These are phyloP conservation scores for Yamadazyma tumulicola DNA, from an alignment of 805 yeast genomes.

Conservation along the genomic window DNA sequence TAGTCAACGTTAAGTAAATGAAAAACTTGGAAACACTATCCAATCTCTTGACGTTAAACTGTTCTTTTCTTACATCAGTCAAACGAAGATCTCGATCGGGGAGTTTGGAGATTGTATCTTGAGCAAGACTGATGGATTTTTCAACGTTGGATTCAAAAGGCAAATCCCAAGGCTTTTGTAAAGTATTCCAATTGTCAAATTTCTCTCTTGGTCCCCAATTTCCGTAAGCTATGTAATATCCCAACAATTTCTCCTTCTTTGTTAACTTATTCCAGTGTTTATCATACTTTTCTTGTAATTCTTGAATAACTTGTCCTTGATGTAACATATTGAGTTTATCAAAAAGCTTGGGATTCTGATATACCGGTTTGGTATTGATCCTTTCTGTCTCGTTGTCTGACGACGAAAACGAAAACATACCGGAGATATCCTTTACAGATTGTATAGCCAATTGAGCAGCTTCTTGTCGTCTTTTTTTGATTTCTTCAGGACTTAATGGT, in stretches of 20 bases:
- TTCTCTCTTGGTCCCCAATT: constrained; percentile 68
- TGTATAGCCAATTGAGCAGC: constrained; percentile 39
- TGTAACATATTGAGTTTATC: constrained; percentile 41
- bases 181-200: constrained; percentile 41
- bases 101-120: constrained; percentile 28
- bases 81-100: constrained; percentile 41
- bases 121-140: constrained; percentile 21
- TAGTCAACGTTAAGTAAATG: constrained; percentile 44
- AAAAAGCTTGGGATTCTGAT: constrained; percentile 33
- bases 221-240: constrained; percentile 64
- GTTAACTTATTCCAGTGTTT: constrained; percentile 55
- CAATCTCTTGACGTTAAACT: constrained; percentile 46
- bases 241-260: constrained; percentile 48
- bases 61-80: constrained; percentile 41
- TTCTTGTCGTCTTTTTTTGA: constrained; percentile 20
- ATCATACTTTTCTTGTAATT: constrained; percentile 47
- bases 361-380: constrained; percentile 44
- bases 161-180: constrained; percentile 51
- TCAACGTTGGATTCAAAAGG: constrained; percentile 39
- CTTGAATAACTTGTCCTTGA: constrained; percentile 55
- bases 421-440: constrained; percentile 38
- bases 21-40: constrained; percentile 58
- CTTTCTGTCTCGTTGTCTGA: constrained; percentile 43
- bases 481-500: constrained; percentile 10
- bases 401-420: constrained; percentile 25